Conservation (phyloP, 176 grass and related monocot species). For the Carex parvula region DNA sequence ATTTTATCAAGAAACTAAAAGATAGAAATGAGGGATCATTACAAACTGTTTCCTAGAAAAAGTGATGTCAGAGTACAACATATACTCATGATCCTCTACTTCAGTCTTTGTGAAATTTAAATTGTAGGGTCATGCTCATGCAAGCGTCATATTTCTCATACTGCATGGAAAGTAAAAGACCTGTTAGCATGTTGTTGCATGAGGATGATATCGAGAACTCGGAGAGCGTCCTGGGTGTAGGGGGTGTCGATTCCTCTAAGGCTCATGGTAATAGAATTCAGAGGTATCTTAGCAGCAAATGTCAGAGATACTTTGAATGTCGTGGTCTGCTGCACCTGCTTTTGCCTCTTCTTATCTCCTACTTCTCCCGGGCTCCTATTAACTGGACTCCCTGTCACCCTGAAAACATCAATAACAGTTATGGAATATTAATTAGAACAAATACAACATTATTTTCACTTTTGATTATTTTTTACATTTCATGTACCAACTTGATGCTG, state of each 20-base stretch:
- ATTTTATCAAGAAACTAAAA: background rate
- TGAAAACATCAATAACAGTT: background rate
- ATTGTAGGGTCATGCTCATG: conserved; percentile 54
- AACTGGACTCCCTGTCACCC: conserved; percentile 38
- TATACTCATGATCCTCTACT: background rate
- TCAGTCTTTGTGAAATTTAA: conserved; percentile 10
- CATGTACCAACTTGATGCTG: background rate
- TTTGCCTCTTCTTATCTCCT: conserved; percentile 58
- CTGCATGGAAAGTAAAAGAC: conserved; percentile 43
- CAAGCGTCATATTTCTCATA: conserved; percentile 65
- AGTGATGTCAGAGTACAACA: background rate
- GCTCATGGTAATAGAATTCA: conserved; percentile 56
- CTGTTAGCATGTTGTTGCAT: conserved; percentile 88
- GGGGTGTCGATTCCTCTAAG: conserved; percentile 53
- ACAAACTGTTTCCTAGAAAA: background rate
- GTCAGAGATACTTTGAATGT: conserved; percentile 53
- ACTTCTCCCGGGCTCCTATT: conserved; percentile 36
- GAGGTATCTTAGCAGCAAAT: conserved; percentile 68
- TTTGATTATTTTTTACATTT: background rate
- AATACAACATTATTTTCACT: background rate
- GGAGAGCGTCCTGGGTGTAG: conserved; percentile 61
- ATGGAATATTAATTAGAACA: background rate
- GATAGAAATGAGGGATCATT: background rate
- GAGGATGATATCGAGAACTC: conserved; percentile 84
- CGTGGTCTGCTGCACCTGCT: conserved; percentile 52